Conservation (phyloP, 495 filamentous ascomycete species). For the Bathelium albidoporum region DNA sequence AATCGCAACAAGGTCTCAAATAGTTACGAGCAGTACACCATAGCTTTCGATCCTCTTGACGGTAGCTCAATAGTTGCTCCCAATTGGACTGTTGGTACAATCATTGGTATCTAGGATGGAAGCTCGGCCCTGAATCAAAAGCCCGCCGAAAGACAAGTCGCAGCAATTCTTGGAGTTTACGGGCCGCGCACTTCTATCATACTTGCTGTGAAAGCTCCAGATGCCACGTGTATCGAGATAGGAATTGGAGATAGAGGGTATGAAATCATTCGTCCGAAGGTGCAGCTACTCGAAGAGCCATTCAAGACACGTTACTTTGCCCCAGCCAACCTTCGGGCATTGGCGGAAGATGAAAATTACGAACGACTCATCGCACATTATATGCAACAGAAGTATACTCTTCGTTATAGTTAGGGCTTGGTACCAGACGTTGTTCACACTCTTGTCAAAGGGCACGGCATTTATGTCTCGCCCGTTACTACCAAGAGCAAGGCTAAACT, state of each 20-base stretch:
- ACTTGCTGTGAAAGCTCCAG: slow-evolving; percentile 36
- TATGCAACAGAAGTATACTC: slow-evolving; percentile 36
- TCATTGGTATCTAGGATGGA: slow-evolving; percentile 43
- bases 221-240: slow-evolving; percentile 34
- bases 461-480: slow-evolving; percentile 42
- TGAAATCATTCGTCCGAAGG: slow-evolving; percentile 29
- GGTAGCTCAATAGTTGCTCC: slow-evolving; percentile 44
- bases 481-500: slow-evolving; percentile 38
- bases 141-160: slow-evolving; percentile 32
- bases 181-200: slow-evolving; percentile 43
- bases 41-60: slow-evolving; percentile 48
- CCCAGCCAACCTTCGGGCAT: slow-evolving; percentile 43
- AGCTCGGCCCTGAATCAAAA: slow-evolving; percentile 30
- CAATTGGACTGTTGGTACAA: slow-evolving; percentile 46
- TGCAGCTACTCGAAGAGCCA: slow-evolving; percentile 23
- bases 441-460: slow-evolving; percentile 42
- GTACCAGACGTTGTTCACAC: slow-evolving; percentile 45
- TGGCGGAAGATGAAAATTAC: slow-evolving; percentile 35
- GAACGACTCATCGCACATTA: slow-evolving; percentile 33
- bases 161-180: slow-evolving; percentile 40
- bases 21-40: slow-evolving; percentile 35
- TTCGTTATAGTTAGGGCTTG: slow-evolving; percentile 43
- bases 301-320: slow-evolving; percentile 40
- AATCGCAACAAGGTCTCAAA: background rate
- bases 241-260: slow-evolving; percentile 25